These are phyloP conservation scores for Apiotrichum gamsii DNA, from an alignment of 1,284 basidiomycete genomes.

Conservation along the genomic window DNA sequence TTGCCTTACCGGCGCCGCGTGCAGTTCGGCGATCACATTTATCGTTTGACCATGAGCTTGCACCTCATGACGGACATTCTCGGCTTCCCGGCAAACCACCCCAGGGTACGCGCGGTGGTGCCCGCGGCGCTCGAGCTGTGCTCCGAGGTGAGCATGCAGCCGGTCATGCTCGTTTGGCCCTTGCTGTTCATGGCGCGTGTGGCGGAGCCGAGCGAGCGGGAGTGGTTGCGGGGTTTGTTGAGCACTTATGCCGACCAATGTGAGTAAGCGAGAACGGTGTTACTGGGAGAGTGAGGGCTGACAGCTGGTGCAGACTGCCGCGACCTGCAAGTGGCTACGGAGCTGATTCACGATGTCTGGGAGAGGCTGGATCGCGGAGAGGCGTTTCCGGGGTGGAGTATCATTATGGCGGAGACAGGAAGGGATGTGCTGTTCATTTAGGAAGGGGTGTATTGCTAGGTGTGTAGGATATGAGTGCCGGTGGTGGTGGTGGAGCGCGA, in stretches of 20 bases:
- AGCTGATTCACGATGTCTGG: background rate
- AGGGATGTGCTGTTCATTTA: conserved; percentile 1
- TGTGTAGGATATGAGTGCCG: too few relatives aligned
- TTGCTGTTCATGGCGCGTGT: conserved; percentile 7
- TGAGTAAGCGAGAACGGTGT: background rate
- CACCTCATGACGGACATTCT: conserved; percentile 17
- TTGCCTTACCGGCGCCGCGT: conserved; percentile 12
- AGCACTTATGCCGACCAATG: background rate
- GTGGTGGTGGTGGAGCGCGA: too few relatives aligned
- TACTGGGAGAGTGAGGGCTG: background rate
- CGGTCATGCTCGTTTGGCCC: conserved; percentile 22
- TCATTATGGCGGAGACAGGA: conserved; percentile 18
- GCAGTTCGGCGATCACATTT: conserved; percentile 20
- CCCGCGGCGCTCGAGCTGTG: conserved; percentile 12
- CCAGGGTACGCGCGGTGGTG: background rate
- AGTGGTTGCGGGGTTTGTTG: background rate
- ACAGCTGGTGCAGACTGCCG: conserved; percentile 5
- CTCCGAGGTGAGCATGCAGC: conserved; percentile 18
- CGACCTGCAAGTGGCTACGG: background rate
- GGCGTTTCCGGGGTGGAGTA: conserved; percentile 5
- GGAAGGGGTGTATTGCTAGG: too few relatives aligned
- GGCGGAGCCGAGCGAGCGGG: background rate
- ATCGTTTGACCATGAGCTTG: conserved; percentile 14
- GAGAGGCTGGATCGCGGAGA: background rate
- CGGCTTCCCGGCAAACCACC: background rate